These are phyloP conservation scores for carrot (Daucus carota) DNA, from an alignment of 129 eudicot genomes.

Conservation along the genomic window DNA sequence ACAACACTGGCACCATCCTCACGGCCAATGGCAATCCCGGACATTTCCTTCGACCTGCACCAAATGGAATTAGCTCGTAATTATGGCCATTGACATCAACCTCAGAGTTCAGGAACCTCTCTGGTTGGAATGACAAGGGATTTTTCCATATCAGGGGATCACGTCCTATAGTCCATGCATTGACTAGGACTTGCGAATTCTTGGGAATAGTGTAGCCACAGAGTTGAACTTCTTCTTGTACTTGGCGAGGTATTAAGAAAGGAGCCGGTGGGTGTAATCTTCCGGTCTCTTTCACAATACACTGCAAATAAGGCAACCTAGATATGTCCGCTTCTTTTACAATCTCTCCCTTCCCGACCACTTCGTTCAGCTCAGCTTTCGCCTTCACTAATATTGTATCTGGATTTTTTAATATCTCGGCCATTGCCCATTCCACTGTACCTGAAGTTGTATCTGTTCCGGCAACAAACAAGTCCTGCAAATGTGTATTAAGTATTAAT, in stretches of 20 bases:
- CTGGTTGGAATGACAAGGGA: neutral
- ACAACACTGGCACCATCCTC: neutral
- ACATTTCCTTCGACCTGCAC: conserved; percentile 1
- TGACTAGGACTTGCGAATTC: neutral
- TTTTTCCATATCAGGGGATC: neutral
- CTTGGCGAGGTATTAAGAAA: neutral
- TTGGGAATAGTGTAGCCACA: neutral
- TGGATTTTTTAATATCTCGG: neutral
- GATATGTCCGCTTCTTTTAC: neutral
- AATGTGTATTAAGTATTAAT: neutral
- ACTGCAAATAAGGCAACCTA: neutral
- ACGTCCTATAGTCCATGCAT: neutral
- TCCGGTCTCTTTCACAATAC: neutral
- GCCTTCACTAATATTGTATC: neutral
- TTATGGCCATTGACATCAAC: neutral
- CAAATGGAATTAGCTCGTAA: neutral
- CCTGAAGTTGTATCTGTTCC: conserved; percentile 5
- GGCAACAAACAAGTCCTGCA: neutral
- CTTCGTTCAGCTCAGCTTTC: neutral
- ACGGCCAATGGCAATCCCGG: neutral
- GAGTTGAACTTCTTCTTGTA: neutral
- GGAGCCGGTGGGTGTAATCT: neutral
- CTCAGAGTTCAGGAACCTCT: neutral
- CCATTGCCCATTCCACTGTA: neutral
- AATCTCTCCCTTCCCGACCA: neutral